Conservation (phyloP, 805 yeast genomes). For the Lachancea quebecensis region DNA sequence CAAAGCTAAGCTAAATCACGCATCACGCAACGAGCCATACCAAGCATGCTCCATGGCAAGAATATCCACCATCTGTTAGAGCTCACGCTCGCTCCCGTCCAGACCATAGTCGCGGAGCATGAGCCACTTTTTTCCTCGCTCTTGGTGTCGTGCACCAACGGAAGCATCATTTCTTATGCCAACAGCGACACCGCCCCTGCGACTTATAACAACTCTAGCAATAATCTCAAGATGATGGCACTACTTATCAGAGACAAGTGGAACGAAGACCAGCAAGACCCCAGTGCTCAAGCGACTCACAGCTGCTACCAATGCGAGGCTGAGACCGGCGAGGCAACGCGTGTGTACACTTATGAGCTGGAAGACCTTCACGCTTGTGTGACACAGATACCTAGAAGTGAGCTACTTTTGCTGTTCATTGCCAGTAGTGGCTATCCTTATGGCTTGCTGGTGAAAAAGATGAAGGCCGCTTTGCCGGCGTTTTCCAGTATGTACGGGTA, state of each 20-base stretch:
- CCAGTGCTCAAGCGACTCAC: conserved; percentile 9
- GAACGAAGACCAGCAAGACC: conserved; percentile 24
- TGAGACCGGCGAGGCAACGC: conserved; percentile 10
- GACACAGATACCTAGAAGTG: conserved; percentile 26
- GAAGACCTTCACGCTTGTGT: conserved; percentile 29
- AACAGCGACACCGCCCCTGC: conserved; percentile 9
- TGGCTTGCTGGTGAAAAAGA: conserved; percentile 27
- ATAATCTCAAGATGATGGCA: conserved; percentile 30
- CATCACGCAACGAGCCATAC: background rate
- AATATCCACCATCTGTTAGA: conserved; percentile 19
- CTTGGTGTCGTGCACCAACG: conserved; percentile 22
- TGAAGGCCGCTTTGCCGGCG: conserved; percentile 22
- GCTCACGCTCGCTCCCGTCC: conserved; percentile 16
- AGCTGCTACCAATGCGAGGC: conserved; percentile 13
- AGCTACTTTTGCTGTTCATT: conserved; percentile 23
- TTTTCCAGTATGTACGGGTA: conserved; percentile 22
- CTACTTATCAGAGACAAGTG: conserved; percentile 29
- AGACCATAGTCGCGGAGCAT: conserved; percentile 10
- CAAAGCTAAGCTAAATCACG: no score
- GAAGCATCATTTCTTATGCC: conserved; percentile 26
- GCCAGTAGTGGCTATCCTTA: conserved; percentile 24
- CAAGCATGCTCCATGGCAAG: conserved; percentile 20
- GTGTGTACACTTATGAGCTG: conserved; percentile 28
- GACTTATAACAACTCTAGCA: conserved; percentile 15
- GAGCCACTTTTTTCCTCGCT: conserved; percentile 23